phyloP scores from a whole-genome alignment of 2,329 filamentous ascomycete species.

The Hypoxylon sp. region DNA sequence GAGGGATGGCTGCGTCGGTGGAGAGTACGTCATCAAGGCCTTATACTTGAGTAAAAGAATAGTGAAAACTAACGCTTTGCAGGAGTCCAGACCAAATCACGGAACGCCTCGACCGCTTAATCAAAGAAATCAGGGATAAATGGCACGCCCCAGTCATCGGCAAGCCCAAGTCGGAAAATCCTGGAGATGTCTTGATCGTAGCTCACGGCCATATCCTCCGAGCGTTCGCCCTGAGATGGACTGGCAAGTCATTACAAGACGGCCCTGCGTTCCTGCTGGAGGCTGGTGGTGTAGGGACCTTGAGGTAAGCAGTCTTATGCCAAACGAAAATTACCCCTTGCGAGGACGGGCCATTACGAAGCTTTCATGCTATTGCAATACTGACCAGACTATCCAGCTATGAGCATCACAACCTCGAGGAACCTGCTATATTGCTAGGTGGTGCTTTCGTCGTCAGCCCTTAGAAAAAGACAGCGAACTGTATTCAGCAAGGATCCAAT shows the following conservation, averaged over 20 bases:
- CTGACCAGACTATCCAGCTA: conserved; percentile 62
- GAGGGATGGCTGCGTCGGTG: conserved; percentile 86
- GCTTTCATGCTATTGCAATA: not conserved
- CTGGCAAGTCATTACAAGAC: conserved; percentile 76
- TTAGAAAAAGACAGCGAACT: not conserved
- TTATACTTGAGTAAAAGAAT: not conserved
- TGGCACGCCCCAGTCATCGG: conserved; percentile 74
- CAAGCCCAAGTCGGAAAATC: conserved; percentile 57
- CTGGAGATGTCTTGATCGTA: conserved; percentile 79
- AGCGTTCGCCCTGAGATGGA: conserved; percentile 90
- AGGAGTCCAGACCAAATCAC: conserved; percentile 80
- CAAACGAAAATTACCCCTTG: no score
- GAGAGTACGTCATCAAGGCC: conserved; percentile 70
- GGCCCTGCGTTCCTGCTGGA: conserved; percentile 87
- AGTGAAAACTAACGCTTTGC: conserved; percentile 13
- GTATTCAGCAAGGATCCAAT: not conserved
- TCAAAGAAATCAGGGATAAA: conserved; percentile 76
- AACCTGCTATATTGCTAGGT: conserved; percentile 83
- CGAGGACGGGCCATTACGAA: no score
- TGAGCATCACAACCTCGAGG: conserved; percentile 80
- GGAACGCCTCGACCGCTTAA: conserved; percentile 77
- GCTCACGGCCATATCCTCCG: conserved; percentile 92
- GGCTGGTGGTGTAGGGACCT: conserved; percentile 83
- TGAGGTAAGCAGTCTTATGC: conserved; percentile 67
- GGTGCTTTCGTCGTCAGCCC: conserved; percentile 71